Conservation (phyloP, 306 rosid genomes). For the Malus fusca region DNA sequence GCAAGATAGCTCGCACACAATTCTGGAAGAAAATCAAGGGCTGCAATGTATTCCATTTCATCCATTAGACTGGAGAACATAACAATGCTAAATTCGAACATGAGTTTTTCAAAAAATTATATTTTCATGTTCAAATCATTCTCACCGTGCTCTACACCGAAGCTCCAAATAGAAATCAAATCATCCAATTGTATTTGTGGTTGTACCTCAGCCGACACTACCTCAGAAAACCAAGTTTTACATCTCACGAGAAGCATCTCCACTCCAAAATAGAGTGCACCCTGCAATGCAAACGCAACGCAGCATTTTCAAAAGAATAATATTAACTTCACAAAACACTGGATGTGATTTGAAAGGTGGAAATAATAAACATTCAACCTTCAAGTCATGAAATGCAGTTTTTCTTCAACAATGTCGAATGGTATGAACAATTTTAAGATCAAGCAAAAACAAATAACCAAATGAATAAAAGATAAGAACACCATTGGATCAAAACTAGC, state of each 20-base stretch:
- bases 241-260: constrained; percentile 54
- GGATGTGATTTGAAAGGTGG: neutral
- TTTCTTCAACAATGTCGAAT: neutral
- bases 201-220: constrained; percentile 22
- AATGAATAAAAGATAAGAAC: neutral
- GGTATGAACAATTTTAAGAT: neutral
- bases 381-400: neutral
- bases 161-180: constrained; percentile 57
- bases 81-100: constrained; percentile 5
- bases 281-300: constrained; percentile 40
- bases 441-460: neutral
- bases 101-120: neutral
- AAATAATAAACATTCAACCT: neutral
- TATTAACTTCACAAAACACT: neutral
- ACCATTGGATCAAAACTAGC: neutral
- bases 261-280: constrained; percentile 81
- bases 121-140: neutral
- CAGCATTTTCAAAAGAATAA: neutral
- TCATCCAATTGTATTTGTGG: constrained; percentile 42
- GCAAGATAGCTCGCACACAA: constrained; percentile 60
- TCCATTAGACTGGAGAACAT: constrained; percentile 22
- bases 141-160: constrained; percentile 55
- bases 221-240: constrained; percentile 56
- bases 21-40: constrained; percentile 36
- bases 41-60: constrained; percentile 39